Percentiles rank a stretch among this genome's conserved stretches.
These are phyloP conservation scores for Sarcocystis neurona DNA, from an alignment of 169 alveolate species.

Conservation along the genomic window DNA sequence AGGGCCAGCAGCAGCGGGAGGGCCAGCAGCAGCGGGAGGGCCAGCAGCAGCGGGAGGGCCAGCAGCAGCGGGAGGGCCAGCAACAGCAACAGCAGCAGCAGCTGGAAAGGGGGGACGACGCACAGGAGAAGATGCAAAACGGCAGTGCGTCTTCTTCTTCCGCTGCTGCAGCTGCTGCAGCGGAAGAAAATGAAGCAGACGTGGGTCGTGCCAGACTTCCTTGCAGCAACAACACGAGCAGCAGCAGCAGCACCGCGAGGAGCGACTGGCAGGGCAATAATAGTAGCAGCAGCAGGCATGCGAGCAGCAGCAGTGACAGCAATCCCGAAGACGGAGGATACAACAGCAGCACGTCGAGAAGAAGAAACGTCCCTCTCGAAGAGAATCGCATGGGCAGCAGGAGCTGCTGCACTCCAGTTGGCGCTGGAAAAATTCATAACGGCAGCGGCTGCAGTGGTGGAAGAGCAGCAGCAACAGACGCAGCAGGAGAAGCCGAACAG, in stretches of 20 bases:
- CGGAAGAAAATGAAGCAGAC: background rate
- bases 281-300: background rate
- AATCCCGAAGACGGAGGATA: background rate
- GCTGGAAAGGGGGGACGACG: too few relatives aligned
- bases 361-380: too few relatives aligned
- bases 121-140: too few relatives aligned
- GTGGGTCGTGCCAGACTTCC: too few relatives aligned
- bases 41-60: background rate
- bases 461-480: background rate
- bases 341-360: background rate
- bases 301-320: background rate
- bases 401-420: background rate
- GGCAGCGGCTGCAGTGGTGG: too few relatives aligned
- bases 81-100: background rate
- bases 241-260: background rate
- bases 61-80: background rate
- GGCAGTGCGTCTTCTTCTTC: background rate
- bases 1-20: constrained; percentile 5
- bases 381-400: background rate
- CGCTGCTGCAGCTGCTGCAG: background rate
- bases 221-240: background rate
- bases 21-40: background rate
- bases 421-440: too few relatives aligned
- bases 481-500: background rate
- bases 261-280: background rate